Base-by-base conservation (phyloP, 1,139 yeast species). In the Candida gigantensis region DNA sequence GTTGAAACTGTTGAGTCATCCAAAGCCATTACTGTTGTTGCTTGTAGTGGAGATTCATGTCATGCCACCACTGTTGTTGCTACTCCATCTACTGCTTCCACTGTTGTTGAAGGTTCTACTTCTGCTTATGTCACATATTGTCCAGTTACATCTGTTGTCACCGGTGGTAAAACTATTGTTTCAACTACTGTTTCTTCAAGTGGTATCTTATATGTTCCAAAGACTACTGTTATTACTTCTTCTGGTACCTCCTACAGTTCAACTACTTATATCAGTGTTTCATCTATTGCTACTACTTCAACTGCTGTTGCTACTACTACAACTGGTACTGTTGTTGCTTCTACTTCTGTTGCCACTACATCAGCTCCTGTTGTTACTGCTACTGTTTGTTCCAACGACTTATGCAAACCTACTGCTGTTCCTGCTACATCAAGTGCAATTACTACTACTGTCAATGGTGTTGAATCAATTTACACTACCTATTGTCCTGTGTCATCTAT, bases 171-270 rank as follows among this genome's bases (percentile, higher is more conserved):
- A 23, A 23, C 25, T 23, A 11, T 15, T n/a, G 43, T 52, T 41
- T 39, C 37, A 31, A 43, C 80, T 53, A 62, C 73, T 60, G 73
- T 79, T 41, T 75, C 81, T 60, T 51, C 57, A 31, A 51, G 60
- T 37, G 53, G 68, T 39, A 45, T 51, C 34, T 39, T 46, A 20
- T 49, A 60, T 42, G 62, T 70, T 15, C 50, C 59, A 17, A n/a
- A n/a, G n/a, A n/a, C n/a, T n/a, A 57, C 61, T 41, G 49, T 58
- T n/a, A 51, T 50, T 43, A 42, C 55, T 40, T 31, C 34, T 30
- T 41, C 32, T 19, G 48, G 57, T 27, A 42, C 40, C 16, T 45
- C 44, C 47, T 40, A 38, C 42, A 38, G 48, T 36, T 45, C 47
- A 41, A 51, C 50, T 45, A 30, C 51, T 12, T 23, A 12, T 45